Base-by-base conservation (phyloP, 495 filamentous ascomycete species). In the Trichoderma erinaceum region DNA sequence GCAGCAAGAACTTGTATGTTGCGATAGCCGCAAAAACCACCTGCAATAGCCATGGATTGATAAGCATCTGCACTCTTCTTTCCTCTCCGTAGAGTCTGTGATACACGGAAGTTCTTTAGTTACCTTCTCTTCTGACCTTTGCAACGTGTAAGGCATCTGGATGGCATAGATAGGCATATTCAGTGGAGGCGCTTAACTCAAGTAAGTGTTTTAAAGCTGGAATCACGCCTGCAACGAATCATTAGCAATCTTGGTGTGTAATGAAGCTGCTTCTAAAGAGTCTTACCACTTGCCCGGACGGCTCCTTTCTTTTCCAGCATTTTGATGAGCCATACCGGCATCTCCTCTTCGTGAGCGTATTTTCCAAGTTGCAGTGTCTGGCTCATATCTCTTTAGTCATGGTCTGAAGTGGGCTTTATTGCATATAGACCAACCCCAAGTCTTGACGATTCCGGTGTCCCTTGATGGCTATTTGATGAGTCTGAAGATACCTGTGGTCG, bases 21-120 rank as follows among this genome's bases (percentile, higher is more conserved):
- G 12, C 95, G 84, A 73, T 97, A 99, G n/a, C 95, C 95, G 77
- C 95, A 99, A 78, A 98, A 99, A 1, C 92, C 92, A 43, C 93
- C 90, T 81, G 41, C 27, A 12, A 25, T 66, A n/a, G 71, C 32
- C 25, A 0, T 4, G 4, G 12, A 46, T 8, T 41, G 68, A 46
- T 44, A 64, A 38, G 1, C 35, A 23, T 16, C 21, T n/a, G 65
- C 25, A 13, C 56, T 12, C 56, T 29, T 29, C 56, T 61, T 11
- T 25, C 29, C 16, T 12, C 56, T 13, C 6, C 18, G 11, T 13
- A 32, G 2, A 6, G 12, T 32, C 4, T 61, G 12, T 4, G 16
- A 61, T 61, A 11, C 13, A 16, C 15, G 56, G 29, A 10, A 29
- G 4, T 8, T 56, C 21, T 6, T 27, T 0, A 35, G 48, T 8